A percentile compares a stretch with the other conserved stretches of the same genome.
phyloP scores from a whole-genome alignment of 2,329 filamentous ascomycete species.

The Leptodontidium sp. region DNA sequence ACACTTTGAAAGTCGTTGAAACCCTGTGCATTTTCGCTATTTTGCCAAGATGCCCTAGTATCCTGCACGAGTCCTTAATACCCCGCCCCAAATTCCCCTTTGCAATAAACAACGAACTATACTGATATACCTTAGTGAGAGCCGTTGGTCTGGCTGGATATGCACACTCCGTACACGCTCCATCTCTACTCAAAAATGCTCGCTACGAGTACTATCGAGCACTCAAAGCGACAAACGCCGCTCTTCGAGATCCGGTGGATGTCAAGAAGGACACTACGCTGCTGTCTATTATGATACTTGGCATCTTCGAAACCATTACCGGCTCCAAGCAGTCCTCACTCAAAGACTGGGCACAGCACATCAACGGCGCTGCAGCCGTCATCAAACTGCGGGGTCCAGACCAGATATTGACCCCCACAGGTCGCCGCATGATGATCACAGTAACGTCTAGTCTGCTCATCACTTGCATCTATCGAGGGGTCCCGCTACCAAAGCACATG shows the following conservation, averaged over 20 bases:
- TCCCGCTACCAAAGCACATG: slow-evolving; percentile 58
- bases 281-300: slow-evolving; percentile 61
- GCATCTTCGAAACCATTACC: slow-evolving; percentile 62
- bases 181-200: slow-evolving; percentile 56
- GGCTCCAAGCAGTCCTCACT: slow-evolving; percentile 56
- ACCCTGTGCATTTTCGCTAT: no score
- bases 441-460: slow-evolving; percentile 60
- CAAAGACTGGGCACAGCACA: slow-evolving; percentile 60
- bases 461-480: slow-evolving; percentile 58
- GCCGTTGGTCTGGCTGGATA: slow-evolving; percentile 63
- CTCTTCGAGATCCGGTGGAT: slow-evolving; percentile 55
- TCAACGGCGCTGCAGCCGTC: slow-evolving; percentile 60
- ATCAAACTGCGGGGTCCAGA: slow-evolving; percentile 57
- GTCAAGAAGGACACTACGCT: slow-evolving; percentile 62
- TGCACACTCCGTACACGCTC: slow-evolving; percentile 49
- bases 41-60: no score
- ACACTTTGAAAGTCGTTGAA: no score
- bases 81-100: no score
- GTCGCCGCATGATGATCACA: slow-evolving; percentile 62
- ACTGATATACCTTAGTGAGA: slow-evolving; percentile 47
- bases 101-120: background rate
- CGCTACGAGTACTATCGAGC: slow-evolving; percentile 60
- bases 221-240: slow-evolving; percentile 58
- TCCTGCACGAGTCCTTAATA: no score
- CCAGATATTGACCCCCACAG: slow-evolving; percentile 56